Percentiles rank a stretch among this genome's conserved stretches.
phyloP scores from a whole-genome alignment of 2,329 filamentous ascomycete species.

The Raffaelea albimanens region DNA sequence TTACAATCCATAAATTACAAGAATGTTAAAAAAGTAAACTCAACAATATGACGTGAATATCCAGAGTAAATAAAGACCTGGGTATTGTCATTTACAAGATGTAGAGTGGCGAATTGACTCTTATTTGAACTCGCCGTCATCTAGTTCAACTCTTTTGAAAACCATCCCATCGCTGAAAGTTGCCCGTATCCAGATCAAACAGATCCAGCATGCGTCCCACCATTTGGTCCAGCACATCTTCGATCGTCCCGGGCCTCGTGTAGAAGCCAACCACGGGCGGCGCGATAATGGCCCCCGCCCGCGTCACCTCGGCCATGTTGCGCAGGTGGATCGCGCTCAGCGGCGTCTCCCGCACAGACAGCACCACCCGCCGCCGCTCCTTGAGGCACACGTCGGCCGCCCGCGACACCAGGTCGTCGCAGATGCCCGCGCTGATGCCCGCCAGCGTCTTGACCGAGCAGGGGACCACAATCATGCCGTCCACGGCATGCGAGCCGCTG shows the following conservation, averaged over 20 bases:
- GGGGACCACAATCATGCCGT: conserved; percentile 37
- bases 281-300: conserved; percentile 30
- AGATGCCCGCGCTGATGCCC: conserved; percentile 28
- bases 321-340: conserved; percentile 35
- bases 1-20: too few relatives aligned
- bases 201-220: conserved; percentile 36
- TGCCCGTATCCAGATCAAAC: conserved; percentile 33
- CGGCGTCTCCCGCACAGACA: conserved; percentile 33
- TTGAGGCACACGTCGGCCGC: conserved; percentile 37
- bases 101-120: too few relatives aligned
- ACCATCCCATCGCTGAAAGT: too few relatives aligned
- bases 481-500: conserved; percentile 31
- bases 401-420: conserved; percentile 34
- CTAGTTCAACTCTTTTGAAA: too few relatives aligned
- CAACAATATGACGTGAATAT: too few relatives aligned
- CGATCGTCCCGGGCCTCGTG: conserved; percentile 25
- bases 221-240: conserved; percentile 34
- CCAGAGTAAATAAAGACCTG: too few relatives aligned
- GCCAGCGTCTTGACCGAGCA: conserved; percentile 40
- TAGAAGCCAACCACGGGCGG: conserved; percentile 36
- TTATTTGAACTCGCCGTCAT: too few relatives aligned
- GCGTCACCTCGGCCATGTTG: conserved; percentile 31
- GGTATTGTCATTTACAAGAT: too few relatives aligned
- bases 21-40: too few relatives aligned
- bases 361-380: conserved; percentile 28